Evolutionary conservation across 2,329 filamentous ascomycete genomes (phyloP), one percentile per base, ranked within the genome.

Genomic region (Leptographium galeiforme): DNA sequence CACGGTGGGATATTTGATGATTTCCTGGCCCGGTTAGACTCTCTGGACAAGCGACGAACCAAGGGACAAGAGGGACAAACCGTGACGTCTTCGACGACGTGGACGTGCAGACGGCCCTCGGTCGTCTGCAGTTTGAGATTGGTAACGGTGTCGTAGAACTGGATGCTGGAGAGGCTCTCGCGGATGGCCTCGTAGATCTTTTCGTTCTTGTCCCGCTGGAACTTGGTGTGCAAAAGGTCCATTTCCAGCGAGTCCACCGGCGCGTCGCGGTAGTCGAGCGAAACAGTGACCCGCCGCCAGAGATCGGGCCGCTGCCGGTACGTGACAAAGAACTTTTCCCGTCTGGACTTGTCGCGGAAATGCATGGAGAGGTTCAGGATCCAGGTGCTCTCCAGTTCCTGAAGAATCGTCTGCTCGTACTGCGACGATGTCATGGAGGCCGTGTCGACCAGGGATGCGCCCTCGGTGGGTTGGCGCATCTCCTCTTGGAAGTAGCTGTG

Each of bases 341-440:
- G 80, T 61, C 87, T 87, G 13, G 90, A 94, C 62, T 85, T 84
- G 69, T 98, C 93, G 55, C 90, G 82, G 67, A 96, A 98, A 67
- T 95, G 89, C 93, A 98, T 96, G 68, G 89, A 96, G 56, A 97
- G 77, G 64, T 98, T 98, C 60, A 98, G 74, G 56, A 98, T 97
- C 93, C 93, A 98, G 63, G 79, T 84, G 56, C 76, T 79, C 63
- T 96, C 89, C 53, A 96, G 76, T 67, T 97, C 91, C 57, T 87
- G 81, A 58, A 85, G 81, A 59, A 95, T 77, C 61, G 80, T 73
- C 51, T 74, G 71, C 52, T 85, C 79, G 61, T 86, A 78, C 55
- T 76, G 69, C 3, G 75, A 74, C 4, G 71, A 71, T 16, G 75
- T 73, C 57, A 74, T 68, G 19, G 76, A 78, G 25, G 67, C 71